These are phyloP conservation scores for Citrus glauca DNA, from an alignment of 345 rosid genomes.

Conservation along the genomic window DNA sequence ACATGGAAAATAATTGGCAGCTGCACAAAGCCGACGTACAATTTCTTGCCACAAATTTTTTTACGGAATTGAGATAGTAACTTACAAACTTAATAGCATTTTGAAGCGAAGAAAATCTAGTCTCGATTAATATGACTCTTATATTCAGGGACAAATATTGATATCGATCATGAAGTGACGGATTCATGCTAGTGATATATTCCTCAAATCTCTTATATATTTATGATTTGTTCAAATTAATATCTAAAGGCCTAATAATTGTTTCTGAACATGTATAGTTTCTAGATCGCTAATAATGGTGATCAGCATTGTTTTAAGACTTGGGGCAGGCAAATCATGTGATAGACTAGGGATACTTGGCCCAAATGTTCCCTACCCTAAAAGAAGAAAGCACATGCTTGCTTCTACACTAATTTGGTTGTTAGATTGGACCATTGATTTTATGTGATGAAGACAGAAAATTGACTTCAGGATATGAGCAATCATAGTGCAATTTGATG, in stretches of 20 bases:
- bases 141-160: no score
- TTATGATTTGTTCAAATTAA: neutral
- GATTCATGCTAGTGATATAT: no score
- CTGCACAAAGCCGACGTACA: no score
- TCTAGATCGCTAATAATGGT: no score
- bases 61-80: no score
- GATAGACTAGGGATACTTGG: neutral
- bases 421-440: neutral
- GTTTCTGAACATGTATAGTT: neutral
- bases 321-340: neutral
- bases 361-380: neutral
- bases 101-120: no score
- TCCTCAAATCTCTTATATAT: neutral
- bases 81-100: no score
- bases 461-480: neutral
- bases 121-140: no score
- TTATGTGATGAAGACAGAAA: neutral
- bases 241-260: neutral
- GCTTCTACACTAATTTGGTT: neutral
- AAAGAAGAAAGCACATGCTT: neutral
- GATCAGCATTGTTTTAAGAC: neutral
- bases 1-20: no score
- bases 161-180: no score
- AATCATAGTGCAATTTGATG: neutral
- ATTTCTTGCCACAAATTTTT: no score